These are phyloP conservation scores for Meripilus lineatus DNA, from an alignment of 1,284 basidiomycete genomes.

Conservation along the genomic window DNA sequence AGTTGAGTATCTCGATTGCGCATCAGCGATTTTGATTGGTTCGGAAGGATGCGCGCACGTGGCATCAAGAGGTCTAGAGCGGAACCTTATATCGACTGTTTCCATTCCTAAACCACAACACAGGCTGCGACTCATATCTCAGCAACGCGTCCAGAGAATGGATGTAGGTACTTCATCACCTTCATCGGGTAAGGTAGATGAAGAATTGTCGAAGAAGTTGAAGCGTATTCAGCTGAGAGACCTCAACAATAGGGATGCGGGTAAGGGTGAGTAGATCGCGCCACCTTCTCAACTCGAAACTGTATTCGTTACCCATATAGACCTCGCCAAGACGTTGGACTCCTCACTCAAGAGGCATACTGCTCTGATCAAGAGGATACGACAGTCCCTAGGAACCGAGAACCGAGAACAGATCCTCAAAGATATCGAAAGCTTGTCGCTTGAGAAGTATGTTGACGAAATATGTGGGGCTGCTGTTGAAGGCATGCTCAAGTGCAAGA, in stretches of 20 bases:
- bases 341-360: constrained; percentile 94
- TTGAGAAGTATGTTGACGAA: constrained; percentile 97
- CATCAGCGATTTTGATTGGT: no score
- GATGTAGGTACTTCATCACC: background rate
- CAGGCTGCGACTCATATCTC: no score
- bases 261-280: constrained; percentile 41
- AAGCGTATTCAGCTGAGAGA: constrained; percentile 55
- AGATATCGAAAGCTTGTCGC: constrained; percentile 83
- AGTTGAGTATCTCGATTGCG: no score
- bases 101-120: no score
- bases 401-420: constrained; percentile 84
- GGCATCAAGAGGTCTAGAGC: no score
- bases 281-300: background rate
- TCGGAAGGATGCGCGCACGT: no score
- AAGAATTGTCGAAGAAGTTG: constrained; percentile 52
- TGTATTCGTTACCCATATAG: constrained; percentile 29
- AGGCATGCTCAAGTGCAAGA: constrained; percentile 82
- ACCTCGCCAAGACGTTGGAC: constrained; percentile 64
- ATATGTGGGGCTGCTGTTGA: constrained; percentile 85
- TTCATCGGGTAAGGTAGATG: constrained; percentile 41
- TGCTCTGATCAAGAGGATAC: constrained; percentile 86
- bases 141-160: no score
- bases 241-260: constrained; percentile 41
- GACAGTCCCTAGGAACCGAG: constrained; percentile 74
- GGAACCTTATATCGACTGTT: no score